A percentile compares a stretch with the other conserved stretches of the same genome.
These are phyloP conservation scores for Pyrrhoderma lamaoense DNA, from an alignment of 1,284 basidiomycete species.

Conservation along the genomic window DNA sequence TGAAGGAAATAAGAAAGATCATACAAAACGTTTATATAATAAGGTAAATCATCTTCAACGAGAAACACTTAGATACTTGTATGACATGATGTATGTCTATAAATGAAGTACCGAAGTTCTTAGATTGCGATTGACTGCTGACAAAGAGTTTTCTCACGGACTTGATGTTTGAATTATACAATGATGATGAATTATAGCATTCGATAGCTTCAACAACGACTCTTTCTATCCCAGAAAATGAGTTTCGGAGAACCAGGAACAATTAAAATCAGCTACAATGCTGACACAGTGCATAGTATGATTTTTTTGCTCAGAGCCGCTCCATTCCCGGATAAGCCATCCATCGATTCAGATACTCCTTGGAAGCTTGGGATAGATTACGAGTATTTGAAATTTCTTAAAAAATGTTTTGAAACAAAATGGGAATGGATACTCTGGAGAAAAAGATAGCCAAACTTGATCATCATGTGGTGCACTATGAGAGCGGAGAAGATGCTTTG, in stretches of 20 bases:
- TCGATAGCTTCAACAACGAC: too few species aligned
- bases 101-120: too few species aligned
- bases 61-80: too few species aligned
- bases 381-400: conserved; percentile 15
- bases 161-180: too few species aligned
- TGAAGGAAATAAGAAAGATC: too few species aligned
- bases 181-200: too few species aligned
- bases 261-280: not conserved
- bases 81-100: too few species aligned
- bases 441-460: conserved; percentile 14
- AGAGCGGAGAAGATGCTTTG: conserved; percentile 15
- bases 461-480: conserved; percentile 19
- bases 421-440: conserved; percentile 17
- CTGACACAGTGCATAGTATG: conserved; percentile 2
- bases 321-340: conserved; percentile 11
- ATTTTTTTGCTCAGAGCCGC: conserved; percentile 12
- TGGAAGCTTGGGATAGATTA: conserved; percentile 19
- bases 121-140: too few species aligned
- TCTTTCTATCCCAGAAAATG: too few species aligned
- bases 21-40: too few species aligned
- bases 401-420: conserved; percentile 15
- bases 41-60: too few species aligned
- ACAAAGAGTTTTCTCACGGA: too few species aligned
- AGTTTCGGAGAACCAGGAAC: not conserved
- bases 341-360: conserved; percentile 12